Conservation (phyloP, 768 basidiomycete species). For the Mycena haematopus region DNA sequence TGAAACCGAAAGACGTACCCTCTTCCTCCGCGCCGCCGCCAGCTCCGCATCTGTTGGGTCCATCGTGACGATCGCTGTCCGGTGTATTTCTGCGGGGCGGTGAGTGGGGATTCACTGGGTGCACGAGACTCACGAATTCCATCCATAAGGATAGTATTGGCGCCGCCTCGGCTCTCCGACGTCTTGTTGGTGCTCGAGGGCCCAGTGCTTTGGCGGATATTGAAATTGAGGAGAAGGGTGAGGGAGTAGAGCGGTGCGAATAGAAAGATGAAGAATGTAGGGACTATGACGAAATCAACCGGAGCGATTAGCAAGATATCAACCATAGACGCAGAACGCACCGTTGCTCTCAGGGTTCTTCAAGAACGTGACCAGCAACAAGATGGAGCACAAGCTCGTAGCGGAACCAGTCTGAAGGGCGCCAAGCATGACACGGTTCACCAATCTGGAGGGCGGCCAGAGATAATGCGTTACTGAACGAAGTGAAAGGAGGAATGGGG, state of each 20-base stretch:
- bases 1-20: neutral
- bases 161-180: neutral
- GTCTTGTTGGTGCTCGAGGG: neutral
- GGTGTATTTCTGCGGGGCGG: neutral
- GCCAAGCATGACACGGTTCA: conserved; percentile 2
- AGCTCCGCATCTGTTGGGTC: neutral
- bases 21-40: neutral
- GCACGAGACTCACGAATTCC: neutral
- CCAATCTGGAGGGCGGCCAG: neutral
- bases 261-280: conserved; percentile 4
- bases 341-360: conserved; percentile 7
- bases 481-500: no score
- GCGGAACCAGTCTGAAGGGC: conserved; percentile 2
- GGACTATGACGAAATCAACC: neutral
- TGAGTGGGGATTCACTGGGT: no score
- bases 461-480: no score
- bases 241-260: conserved; percentile 7
- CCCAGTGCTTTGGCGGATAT: neutral
- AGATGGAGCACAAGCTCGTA: neutral
- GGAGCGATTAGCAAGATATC: neutral
- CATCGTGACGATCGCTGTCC: conserved; percentile 5
- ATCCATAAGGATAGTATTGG: conserved; percentile 2
- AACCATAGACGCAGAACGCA: neutral
- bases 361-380: neutral
- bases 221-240: conserved; percentile 10